Evolutionary conservation across 805 yeast genomes (phyloP), one percentile per base, ranked within the genome.

Genomic region (Candida takata): DNA sequence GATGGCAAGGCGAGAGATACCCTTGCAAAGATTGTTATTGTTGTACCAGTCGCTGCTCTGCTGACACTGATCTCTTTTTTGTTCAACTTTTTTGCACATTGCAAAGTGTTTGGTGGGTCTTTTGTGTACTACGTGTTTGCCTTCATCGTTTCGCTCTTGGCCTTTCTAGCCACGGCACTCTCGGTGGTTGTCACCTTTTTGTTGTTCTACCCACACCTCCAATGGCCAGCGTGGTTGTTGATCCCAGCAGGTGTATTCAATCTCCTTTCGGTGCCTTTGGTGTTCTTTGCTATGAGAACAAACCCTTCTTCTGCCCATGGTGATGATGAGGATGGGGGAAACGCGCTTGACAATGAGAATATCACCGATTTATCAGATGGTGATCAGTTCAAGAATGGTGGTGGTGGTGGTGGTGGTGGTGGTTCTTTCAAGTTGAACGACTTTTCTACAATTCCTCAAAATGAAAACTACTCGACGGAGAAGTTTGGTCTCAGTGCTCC

Each of bases 161-260:
- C 78, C 0, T 77, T 80, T 52, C 41, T 76, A 12, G 64, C 70
- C 9, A 60, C 84, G 8, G 69, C 79, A 1, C 44, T 81, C 27
- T 58, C 70, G 17, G 72, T 81, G 36, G 58, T 83, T 9, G 68
- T 77, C 20, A 62, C 65, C 0, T 66, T 81, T 26, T 48, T 84
- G 33, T 60, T 75, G 12, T 83, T 79, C 54, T 70, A 65, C 47
- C 92, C 92, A 8, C 63, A 77, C 42, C 65, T 79, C 13, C 58
- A 67, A 6, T 83, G 88, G 88, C 67, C 77, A n/a, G 67, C 79
- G 8, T 83, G 90, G 88, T 53, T 79, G 24, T 63, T 79, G 49
- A 68, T 82, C 20, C 86, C 81, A 2, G 70, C 84, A 4, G 80
- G 84, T 10, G 79, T 67, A 0, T 57, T 77, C 36, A 67, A 69